Conservation (phyloP, 208 protist genomes). For the Acanthamoeba divionensis region DNA sequence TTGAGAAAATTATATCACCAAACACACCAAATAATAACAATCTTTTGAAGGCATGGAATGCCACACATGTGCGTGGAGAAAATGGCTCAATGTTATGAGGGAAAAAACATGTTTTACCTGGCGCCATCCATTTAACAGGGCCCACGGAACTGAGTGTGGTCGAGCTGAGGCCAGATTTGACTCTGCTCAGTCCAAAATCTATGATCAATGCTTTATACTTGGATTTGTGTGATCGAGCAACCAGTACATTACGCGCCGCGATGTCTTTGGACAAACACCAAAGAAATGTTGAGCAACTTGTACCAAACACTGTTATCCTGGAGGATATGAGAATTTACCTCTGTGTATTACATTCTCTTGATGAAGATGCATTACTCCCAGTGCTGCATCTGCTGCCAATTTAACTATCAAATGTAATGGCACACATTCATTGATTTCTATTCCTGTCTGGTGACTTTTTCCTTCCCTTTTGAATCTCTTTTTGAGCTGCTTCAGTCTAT, state of each 20-base stretch:
- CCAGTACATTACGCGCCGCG: conserved; percentile 40
- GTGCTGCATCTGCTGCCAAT: conserved; percentile 12
- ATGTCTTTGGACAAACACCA: not conserved
- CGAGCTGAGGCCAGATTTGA: not conserved
- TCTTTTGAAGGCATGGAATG: no score
- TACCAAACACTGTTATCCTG: not conserved
- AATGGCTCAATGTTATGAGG: no score
- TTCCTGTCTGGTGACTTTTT: not conserved
- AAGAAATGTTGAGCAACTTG: not conserved
- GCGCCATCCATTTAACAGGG: conserved; percentile 52
- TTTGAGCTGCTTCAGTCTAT: not conserved
- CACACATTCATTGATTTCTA: not conserved
- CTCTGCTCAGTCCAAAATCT: conserved; percentile 25
- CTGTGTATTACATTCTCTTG: conserved; percentile 32
- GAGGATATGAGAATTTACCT: not conserved
- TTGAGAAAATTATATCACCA: no score
- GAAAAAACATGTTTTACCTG: not conserved
- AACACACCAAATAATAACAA: no score
- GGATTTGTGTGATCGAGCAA: not conserved
- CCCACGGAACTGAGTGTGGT: conserved; percentile 16
- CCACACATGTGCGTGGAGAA: no score
- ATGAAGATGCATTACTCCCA: conserved; percentile 38
- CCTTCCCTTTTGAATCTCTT: not conserved
- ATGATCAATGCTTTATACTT: not conserved
- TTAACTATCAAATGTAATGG: conserved; percentile 3